Conservation (phyloP, 2,329 filamentous ascomycete genomes). For the Fusarium sp. region DNA sequence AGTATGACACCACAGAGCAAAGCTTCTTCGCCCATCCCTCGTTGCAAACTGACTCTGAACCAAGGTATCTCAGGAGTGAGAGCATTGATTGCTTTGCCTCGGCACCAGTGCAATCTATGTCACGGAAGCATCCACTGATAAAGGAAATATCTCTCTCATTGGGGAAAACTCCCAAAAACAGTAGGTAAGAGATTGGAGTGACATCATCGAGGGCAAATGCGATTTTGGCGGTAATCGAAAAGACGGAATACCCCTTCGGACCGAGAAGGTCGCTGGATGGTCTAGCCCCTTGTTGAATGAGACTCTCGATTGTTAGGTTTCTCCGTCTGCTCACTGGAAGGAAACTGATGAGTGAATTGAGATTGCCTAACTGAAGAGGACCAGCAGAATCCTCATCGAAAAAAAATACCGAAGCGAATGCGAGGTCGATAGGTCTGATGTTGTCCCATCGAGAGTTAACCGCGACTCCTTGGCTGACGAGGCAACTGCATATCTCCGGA, state of each 20-base stretch:
- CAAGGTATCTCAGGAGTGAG: neutral
- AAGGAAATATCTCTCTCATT: neutral
- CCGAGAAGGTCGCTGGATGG: neutral
- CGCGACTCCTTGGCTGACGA: neutral
- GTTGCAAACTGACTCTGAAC: neutral
- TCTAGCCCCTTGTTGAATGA: neutral
- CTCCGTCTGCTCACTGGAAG: neutral
- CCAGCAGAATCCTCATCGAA: too few relatives aligned
- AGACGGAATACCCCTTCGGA: neutral
- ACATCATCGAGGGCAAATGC: neutral
- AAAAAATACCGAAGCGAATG: neutral
- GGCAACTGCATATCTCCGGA: neutral
- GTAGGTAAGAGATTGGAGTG: neutral
- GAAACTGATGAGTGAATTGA: too few relatives aligned
- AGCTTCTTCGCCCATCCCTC: neutral
- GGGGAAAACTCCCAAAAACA: neutral
- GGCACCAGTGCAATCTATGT: neutral
- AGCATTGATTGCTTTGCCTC: neutral
- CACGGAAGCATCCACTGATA: fast-evolving
- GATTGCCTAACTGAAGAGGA: too few relatives aligned
- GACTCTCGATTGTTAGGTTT: neutral
- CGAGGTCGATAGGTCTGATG: neutral
- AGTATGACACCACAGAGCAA: neutral
- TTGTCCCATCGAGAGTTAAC: neutral
- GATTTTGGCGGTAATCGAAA: neutral